Base-by-base conservation (phyloP, 805 yeast species). In the Peterozyma xylosa region DNA sequence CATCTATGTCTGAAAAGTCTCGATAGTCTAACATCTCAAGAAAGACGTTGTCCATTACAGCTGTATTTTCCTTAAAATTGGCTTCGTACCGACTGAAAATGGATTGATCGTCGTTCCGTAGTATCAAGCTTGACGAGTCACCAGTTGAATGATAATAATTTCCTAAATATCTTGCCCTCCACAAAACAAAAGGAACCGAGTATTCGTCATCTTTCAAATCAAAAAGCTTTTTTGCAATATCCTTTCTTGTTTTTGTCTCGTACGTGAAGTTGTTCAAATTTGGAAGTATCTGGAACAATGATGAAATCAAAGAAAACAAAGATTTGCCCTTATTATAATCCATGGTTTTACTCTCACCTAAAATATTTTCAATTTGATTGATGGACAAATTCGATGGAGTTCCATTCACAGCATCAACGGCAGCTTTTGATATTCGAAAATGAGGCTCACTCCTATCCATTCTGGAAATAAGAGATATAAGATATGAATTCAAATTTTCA, bases 151-250 rank as follows among this genome's bases (percentile, higher is more conserved):
- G 45, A 44, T 63, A 63, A 35, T 48, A 61, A 3, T 45, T 17
- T 1, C 65, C 68, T 13, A 66, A 45, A 38, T 51, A 52, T n/a
- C 51, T 48, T 0, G 59, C 66, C 34, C 60, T 57, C 69, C 68
- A 65, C 1, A 50, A n/a, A 1, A 49, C 44, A 40, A 64, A 55
- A 0, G 39, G 6, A 1, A 10, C 7, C 32, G 38, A 7, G 54
- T 47, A n/a, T 16, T 15, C 27, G 6, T 11, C 15, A 13, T 39
- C 39, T 11, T 39, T 34, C 6, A 14, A 18, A 5, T 21, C 15
- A 10, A 35, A 36, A n/a, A 16, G 35, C 37, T 13, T 32, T 14
- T 38, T 39, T 10, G 37, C 32, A 6, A 18, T 17, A 16, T 14
- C 46, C 39, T 13, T 27, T 16, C 10, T 35, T 21, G 39, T 13